Conservation (phyloP, 495 filamentous ascomycete genomes). For the Xylaria flabelliformis region DNA sequence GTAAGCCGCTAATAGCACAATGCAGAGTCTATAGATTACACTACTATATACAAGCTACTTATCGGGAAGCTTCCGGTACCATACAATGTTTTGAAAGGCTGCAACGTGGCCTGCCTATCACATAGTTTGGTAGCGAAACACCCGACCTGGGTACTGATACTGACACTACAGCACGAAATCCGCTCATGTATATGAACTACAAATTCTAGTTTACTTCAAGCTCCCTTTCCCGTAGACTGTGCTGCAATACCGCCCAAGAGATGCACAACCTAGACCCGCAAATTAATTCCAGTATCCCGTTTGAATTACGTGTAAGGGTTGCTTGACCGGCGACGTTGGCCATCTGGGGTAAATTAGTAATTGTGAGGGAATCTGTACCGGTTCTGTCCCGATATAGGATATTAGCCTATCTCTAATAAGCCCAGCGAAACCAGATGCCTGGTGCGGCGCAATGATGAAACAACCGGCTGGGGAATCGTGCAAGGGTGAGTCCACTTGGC, state of each 20-base stretch:
- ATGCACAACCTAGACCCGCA: conserved; percentile 19
- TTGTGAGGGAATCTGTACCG: conserved; percentile 11
- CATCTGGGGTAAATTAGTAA: conserved; percentile 30
- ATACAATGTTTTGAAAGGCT: conserved; percentile 20
- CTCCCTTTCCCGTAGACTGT: neutral
- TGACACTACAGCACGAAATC: conserved; percentile 6
- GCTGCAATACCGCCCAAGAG: neutral
- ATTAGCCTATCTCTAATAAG: conserved; percentile 17
- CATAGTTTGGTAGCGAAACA: conserved; percentile 12
- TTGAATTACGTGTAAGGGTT: conserved; percentile 7
- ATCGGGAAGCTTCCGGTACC: conserved; percentile 32
- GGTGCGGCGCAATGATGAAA: conserved; percentile 29
- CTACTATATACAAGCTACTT: conserved; percentile 6
- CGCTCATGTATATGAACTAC: neutral
- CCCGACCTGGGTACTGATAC: conserved; percentile 9
- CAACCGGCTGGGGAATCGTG: conserved; percentile 24
- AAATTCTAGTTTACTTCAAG: neutral
- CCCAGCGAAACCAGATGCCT: conserved; percentile 26
- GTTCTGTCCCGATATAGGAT: conserved; percentile 7
- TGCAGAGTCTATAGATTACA: conserved; percentile 5
- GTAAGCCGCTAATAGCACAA: conserved; percentile 4
- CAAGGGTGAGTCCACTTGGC: conserved; percentile 16
- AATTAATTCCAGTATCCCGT: conserved; percentile 19
- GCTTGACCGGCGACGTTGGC: neutral
- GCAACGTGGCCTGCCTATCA: conserved; percentile 25